These are phyloP conservation scores for Prunus yedoensis DNA, from an alignment of 331 rosid genomes.

Conservation along the genomic window DNA sequence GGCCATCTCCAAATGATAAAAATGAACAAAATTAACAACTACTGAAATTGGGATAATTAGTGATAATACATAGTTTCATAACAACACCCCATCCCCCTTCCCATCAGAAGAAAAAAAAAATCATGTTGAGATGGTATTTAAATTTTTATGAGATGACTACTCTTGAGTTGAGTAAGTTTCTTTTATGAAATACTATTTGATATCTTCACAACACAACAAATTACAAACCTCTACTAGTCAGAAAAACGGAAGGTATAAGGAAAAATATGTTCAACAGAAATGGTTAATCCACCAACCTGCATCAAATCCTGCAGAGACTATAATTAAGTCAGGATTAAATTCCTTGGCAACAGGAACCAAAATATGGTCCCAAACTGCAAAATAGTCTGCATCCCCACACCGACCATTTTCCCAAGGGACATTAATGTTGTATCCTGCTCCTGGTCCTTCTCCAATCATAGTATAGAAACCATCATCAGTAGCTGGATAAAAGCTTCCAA, in stretches of 20 bases:
- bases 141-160: neutral
- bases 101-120: neutral
- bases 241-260: neutral
- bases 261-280: neutral
- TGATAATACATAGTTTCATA: neutral
- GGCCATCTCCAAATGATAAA: neutral
- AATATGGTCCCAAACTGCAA: constrained; percentile 94
- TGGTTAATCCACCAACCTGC: constrained; percentile 58
- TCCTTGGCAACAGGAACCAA: constrained; percentile 85
- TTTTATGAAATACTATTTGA: neutral
- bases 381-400: constrained; percentile 93
- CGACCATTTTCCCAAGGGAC: constrained; percentile 94
- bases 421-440: constrained; percentile 85
- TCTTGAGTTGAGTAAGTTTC: neutral
- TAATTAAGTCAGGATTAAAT: constrained; percentile 74
- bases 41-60: neutral
- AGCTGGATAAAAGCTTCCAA: constrained; percentile 78
- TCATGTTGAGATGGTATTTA: neutral
- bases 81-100: neutral
- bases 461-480: constrained; percentile 70
- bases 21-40: neutral
- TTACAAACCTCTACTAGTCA: neutral
- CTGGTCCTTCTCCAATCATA: constrained; percentile 78
- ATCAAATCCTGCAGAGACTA: constrained; percentile 96
- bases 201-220: neutral